Evolutionary conservation across 1,284 basidiomycete genomes (phyloP).

Genomic region (Cryptococcus sp.): DNA sequence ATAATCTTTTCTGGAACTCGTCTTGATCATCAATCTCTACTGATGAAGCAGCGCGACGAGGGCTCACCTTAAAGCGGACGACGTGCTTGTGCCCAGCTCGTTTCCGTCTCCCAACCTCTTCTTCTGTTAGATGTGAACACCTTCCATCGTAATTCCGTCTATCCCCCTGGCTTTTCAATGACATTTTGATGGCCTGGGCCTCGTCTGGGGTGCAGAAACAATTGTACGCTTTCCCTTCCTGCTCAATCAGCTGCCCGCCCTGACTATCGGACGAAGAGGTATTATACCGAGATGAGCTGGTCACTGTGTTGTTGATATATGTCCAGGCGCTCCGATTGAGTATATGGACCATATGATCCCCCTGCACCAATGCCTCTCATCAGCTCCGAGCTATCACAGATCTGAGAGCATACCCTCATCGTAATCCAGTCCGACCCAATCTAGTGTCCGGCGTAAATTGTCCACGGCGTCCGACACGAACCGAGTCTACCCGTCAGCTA

Average conservation of each 20-base stretch:
- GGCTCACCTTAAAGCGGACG: constrained; percentile 77
- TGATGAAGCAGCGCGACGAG: not conserved
- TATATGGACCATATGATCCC: constrained; percentile 72
- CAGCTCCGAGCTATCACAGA: not conserved
- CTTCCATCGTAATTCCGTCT: constrained; percentile 76
- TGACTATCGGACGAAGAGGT: not conserved
- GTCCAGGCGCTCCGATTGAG: constrained; percentile 85
- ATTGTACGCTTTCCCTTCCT: constrained; percentile 64
- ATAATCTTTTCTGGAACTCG: constrained; percentile 11
- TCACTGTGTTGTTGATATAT: constrained; percentile 72
- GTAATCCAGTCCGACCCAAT: constrained; percentile 90
- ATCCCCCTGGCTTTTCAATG: constrained; percentile 64
- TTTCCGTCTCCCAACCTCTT: constrained; percentile 72
- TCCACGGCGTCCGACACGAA: constrained; percentile 79
- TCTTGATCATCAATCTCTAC: too few species aligned
- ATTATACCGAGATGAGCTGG: constrained; percentile 66
- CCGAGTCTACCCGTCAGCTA: constrained; percentile 56
- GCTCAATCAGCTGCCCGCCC: not conserved
- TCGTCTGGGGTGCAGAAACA: constrained; percentile 83
- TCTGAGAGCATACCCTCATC: constrained; percentile 65
- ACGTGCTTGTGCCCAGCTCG: constrained; percentile 71
- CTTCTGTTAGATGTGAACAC: constrained; percentile 77
- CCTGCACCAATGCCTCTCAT: constrained; percentile 59
- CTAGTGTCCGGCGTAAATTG: constrained; percentile 67
- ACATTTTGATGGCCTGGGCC: constrained; percentile 63